Evolutionary conservation across 2,329 filamentous ascomycete species (phyloP).

Genomic region (Fusarium piperis): DNA sequence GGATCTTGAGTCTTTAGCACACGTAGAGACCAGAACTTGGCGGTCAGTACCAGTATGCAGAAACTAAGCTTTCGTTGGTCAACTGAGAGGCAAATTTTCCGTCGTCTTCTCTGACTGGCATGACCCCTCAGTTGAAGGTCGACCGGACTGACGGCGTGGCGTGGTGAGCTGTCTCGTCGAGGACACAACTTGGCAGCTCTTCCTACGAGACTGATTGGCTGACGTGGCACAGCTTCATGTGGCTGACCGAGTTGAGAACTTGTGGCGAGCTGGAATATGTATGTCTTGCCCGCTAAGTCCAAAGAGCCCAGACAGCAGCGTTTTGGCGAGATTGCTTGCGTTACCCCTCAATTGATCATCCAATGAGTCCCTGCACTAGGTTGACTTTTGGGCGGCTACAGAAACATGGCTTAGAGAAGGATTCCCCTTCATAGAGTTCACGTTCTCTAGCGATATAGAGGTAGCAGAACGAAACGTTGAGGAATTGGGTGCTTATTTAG

Average conservation of each 20-base stretch:
- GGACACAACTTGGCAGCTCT: background rate
- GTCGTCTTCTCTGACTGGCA: background rate
- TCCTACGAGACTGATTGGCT: background rate
- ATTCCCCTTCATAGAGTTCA: too few species aligned
- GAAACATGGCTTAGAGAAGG: background rate
- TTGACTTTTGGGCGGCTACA: background rate
- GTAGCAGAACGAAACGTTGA: too few species aligned
- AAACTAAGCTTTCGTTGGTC: background rate
- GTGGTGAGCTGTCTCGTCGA: background rate
- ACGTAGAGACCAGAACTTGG: background rate
- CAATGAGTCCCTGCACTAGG: background rate
- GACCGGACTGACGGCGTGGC: background rate
- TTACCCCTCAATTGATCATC: background rate
- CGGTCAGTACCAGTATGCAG: background rate
- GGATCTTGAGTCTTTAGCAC: background rate
- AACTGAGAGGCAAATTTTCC: background rate
- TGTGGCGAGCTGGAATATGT: background rate
- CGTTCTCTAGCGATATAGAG: background rate
- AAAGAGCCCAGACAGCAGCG: background rate
- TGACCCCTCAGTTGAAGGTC: background rate
- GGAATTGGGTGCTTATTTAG: too few species aligned
- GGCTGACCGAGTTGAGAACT: background rate
- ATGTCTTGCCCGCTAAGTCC: background rate
- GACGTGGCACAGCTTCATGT: background rate
- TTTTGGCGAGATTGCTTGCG: background rate